phyloP scores from a whole-genome alignment of 163 green algal species.

The Chlamydomonas reinhardtii region DNA sequence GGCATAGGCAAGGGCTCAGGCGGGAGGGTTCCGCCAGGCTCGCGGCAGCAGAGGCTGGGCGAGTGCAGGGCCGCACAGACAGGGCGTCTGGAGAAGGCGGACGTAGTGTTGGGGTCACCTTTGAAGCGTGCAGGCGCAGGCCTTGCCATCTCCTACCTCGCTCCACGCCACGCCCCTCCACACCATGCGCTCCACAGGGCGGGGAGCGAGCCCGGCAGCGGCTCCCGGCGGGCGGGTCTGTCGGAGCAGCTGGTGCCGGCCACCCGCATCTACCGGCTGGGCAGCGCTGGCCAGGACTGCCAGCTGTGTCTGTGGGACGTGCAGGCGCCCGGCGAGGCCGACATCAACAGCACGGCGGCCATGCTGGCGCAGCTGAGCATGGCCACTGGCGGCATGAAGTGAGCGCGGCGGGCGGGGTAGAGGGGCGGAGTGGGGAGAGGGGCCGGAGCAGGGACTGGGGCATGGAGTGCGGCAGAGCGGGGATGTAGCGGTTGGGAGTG shows the following conservation, averaged over 20 bases:
- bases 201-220: slow-evolving; percentile 1
- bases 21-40: too few species aligned
- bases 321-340: slow-evolving; percentile 34
- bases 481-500: background rate
- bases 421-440: background rate
- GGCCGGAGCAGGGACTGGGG: background rate
- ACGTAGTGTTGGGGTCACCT: too few species aligned
- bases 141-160: too few species aligned
- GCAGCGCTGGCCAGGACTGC: slow-evolving; percentile 80
- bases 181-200: background rate
- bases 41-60: too few species aligned
- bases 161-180: too few species aligned
- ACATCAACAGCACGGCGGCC: slow-evolving; percentile 32
- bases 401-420: background rate
- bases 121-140: too few species aligned
- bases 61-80: too few species aligned
- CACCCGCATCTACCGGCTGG: slow-evolving; percentile 75
- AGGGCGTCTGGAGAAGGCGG: too few species aligned
- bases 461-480: too few species aligned
- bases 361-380: slow-evolving; percentile 29
- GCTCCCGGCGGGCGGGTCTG: slow-evolving; percentile 5
- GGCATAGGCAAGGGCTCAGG: too few species aligned
- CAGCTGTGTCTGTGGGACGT: slow-evolving; percentile 86
- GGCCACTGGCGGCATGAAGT: slow-evolving; percentile 20
- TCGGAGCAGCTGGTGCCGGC: slow-evolving; percentile 15